Evolutionary conservation across 495 filamentous ascomycete species (phyloP).

Genomic region (Aspergillus kassunensis): DNA sequence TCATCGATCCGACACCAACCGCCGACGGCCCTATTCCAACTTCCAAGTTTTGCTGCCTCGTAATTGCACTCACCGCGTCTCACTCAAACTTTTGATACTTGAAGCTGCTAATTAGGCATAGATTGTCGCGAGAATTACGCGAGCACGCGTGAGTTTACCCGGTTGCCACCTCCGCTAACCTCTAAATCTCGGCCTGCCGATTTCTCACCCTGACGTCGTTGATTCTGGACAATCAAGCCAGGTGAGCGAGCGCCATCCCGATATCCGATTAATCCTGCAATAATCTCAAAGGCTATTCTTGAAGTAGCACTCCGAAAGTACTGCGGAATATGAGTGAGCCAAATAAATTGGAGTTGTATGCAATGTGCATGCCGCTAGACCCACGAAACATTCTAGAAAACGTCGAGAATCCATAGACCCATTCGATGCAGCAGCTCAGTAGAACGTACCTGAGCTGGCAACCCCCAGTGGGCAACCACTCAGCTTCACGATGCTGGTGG

Average conservation of each 20-base stretch:
- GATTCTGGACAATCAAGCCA: background rate
- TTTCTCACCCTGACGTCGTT: constrained; percentile 10
- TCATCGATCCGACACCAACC: background rate
- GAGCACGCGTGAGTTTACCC: constrained; percentile 12
- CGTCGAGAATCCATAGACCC: constrained; percentile 24
- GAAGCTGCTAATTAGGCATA: too few relatives aligned
- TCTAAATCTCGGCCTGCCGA: constrained; percentile 7
- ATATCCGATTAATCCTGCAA: constrained; percentile 9
- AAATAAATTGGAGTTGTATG: background rate
- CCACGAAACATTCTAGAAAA: constrained; percentile 31
- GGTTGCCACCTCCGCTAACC: constrained; percentile 9
- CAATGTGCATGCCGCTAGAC: constrained; percentile 11
- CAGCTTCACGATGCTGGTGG: background rate
- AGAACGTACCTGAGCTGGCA: constrained; percentile 12
- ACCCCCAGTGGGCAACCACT: constrained; percentile 3
- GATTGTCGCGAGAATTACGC: background rate
- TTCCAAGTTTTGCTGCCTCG: too few relatives aligned
- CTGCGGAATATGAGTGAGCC: background rate
- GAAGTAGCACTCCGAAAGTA: too few relatives aligned
- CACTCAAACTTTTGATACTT: too few relatives aligned
- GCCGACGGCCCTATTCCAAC: too few relatives aligned
- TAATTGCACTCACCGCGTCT: constrained; percentile 1
- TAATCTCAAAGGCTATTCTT: background rate
- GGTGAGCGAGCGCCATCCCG: constrained; percentile 4
- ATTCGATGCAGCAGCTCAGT: constrained; percentile 14